Conservation (phyloP, 2,329 filamentous ascomycete genomes). For the Apiospora arundinis region DNA sequence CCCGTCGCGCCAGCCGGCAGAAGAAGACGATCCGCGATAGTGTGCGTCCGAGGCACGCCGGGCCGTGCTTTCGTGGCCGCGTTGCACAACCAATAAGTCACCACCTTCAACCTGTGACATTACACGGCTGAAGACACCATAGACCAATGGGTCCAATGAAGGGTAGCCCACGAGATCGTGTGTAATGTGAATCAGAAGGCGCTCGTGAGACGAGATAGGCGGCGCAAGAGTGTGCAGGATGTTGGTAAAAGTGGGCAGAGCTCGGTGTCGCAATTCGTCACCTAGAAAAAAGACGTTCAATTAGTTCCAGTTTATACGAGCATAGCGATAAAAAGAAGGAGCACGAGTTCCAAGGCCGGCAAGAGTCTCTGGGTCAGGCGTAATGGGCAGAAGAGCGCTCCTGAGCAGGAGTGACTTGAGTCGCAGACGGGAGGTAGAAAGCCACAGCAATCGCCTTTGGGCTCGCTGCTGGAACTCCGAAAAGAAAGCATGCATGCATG, state of each 20-base stretch:
- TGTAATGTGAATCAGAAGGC: slow-evolving; percentile 95
- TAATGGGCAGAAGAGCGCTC: not conserved
- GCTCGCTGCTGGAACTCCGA: not conserved
- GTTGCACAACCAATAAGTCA: slow-evolving; percentile 91
- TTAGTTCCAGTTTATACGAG: not conserved
- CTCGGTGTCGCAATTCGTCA: slow-evolving; percentile 83
- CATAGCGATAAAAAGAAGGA: not conserved
- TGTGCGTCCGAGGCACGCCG: slow-evolving; percentile 68
- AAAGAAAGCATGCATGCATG: not conserved
- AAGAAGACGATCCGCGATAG: slow-evolving; percentile 57
- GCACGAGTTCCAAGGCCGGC: not conserved
- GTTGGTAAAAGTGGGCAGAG: slow-evolving; percentile 92
- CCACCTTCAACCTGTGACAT: slow-evolving; percentile 99
- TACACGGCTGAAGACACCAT: slow-evolving; percentile 89
- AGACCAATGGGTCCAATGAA: slow-evolving; percentile 89
- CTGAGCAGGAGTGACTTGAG: not conserved
- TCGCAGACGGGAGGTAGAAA: not conserved
- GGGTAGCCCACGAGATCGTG: slow-evolving; percentile 96
- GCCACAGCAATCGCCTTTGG: not conserved
- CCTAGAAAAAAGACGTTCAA: slow-evolving; percentile 58
- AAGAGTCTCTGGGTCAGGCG: not conserved
- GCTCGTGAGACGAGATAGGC: slow-evolving; percentile 95
- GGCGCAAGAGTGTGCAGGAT: slow-evolving; percentile 95
- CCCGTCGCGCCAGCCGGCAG: slow-evolving; percentile 85
- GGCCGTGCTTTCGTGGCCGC: slow-evolving; percentile 82